A percentile compares a stretch with the other conserved stretches of the same genome.
These are phyloP conservation scores for Begonia fuchsioides DNA, from an alignment of 306 rosid species.

Conservation along the genomic window DNA sequence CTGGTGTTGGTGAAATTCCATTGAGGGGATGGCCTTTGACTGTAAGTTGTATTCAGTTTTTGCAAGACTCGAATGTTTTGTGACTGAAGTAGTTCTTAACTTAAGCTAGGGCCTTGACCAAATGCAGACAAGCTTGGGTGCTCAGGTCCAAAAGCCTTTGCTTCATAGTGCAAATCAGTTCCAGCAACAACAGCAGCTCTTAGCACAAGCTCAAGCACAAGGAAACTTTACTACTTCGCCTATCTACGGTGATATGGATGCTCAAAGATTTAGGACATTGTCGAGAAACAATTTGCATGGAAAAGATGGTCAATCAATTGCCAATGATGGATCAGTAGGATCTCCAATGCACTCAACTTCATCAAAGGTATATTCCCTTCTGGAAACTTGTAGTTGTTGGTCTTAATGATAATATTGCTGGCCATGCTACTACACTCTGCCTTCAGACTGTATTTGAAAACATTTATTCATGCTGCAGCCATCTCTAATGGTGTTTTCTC, in stretches of 20 bases:
- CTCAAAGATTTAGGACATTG: conserved; percentile 62
- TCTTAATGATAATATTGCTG: not conserved
- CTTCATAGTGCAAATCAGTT: conserved; percentile 67
- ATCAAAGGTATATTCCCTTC: conserved; percentile 41
- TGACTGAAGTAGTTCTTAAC: too few relatives aligned
- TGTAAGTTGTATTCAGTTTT: conserved; percentile 33
- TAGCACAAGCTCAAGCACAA: conserved; percentile 87
- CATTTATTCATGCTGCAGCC: too few relatives aligned
- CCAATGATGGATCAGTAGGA: conserved; percentile 72
- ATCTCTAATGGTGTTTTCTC: too few relatives aligned
- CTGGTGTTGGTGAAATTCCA: conserved; percentile 66
- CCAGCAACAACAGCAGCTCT: conserved; percentile 47
- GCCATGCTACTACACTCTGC: not conserved
- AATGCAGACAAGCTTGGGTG: conserved; percentile 68
- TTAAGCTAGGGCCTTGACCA: conserved; percentile 66
- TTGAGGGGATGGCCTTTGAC: conserved; percentile 95
- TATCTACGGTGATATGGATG: conserved; percentile 69
- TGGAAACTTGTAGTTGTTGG: not conserved
- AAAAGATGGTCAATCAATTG: conserved; percentile 58
- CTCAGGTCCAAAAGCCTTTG: conserved; percentile 81
- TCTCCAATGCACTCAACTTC: conserved; percentile 89
- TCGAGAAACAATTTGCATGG: conserved; percentile 50
- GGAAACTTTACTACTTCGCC: conserved; percentile 48
- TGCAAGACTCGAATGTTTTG: conserved; percentile 5
- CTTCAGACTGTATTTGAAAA: not conserved